These are phyloP conservation scores for Hyparrhenia diplandra DNA, from an alignment of 176 grass and related monocot genomes.

Conservation along the genomic window DNA sequence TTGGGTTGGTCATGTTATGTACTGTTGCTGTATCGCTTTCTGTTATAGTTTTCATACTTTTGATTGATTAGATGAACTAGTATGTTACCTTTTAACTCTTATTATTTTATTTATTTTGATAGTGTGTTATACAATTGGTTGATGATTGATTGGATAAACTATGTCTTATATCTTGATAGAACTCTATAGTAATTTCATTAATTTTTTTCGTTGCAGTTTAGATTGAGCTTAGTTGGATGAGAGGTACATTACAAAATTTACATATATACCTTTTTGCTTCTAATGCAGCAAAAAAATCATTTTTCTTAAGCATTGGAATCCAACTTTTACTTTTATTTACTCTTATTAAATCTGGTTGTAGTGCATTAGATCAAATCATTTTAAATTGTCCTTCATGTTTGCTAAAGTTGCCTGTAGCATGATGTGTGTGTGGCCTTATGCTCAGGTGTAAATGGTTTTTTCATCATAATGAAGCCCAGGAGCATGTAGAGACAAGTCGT, in stretches of 20 bases:
- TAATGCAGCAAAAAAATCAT: neutral
- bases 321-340: neutral
- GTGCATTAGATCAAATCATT: neutral
- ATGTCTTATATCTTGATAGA: neutral
- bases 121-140: neutral
- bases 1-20: neutral
- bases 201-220: neutral
- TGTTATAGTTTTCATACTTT: neutral
- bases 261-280: neutral
- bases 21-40: neutral
- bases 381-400: neutral
- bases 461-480: slow-evolving; percentile 36
- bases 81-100: neutral
- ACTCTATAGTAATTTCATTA: neutral
- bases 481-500: slow-evolving; percentile 48
- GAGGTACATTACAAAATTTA: neutral
- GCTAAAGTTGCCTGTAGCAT: neutral
- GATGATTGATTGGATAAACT: neutral
- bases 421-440: neutral
- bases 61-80: neutral
- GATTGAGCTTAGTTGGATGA: neutral
- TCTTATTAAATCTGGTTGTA: neutral
- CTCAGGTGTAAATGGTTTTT: slow-evolving; percentile 41
- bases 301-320: neutral
- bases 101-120: neutral